Conservation (phyloP, 129 eudicot genomes). For the Lactuca sativa region DNA sequence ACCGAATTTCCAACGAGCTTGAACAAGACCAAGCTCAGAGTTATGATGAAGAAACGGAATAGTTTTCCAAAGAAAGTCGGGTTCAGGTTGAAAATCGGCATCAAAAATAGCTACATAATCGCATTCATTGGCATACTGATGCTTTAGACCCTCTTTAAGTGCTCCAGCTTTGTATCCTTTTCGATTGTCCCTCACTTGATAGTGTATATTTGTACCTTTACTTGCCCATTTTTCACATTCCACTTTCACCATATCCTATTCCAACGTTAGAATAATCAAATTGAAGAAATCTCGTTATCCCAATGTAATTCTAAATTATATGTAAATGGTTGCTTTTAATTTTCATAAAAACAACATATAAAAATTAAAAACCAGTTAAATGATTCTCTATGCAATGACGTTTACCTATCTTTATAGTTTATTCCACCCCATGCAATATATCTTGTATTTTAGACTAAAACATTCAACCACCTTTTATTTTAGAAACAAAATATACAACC, state of each 20-base stretch:
- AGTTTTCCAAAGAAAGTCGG: constrained; percentile 50
- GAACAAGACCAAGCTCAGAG: constrained; percentile 58
- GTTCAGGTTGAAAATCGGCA: constrained; percentile 72
- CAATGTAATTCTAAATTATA: too few species aligned
- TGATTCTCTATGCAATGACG: too few species aligned
- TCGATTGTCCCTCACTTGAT: constrained; percentile 52
- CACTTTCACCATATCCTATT: constrained; percentile 42
- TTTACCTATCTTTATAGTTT: too few species aligned
- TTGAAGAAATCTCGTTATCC: too few species aligned
- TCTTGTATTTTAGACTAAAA: too few species aligned
- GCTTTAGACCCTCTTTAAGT: constrained; percentile 54
- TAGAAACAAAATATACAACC: too few species aligned
- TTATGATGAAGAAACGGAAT: constrained; percentile 57
- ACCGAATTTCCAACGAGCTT: constrained; percentile 75
- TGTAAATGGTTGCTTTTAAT: too few species aligned
- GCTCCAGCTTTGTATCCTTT: constrained; percentile 73
- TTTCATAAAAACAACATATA: too few species aligned
- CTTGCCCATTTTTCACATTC: constrained; percentile 63
- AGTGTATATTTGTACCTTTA: constrained; percentile 30
- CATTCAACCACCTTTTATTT: too few species aligned
- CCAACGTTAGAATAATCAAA: neutral
- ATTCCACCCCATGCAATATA: too few species aligned
- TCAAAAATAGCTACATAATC: constrained; percentile 33
- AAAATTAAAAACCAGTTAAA: too few species aligned
- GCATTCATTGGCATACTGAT: constrained; percentile 47